Base-by-base conservation (phyloP, 2,329 filamentous ascomycete genomes). In the Falciphora oryzae region DNA sequence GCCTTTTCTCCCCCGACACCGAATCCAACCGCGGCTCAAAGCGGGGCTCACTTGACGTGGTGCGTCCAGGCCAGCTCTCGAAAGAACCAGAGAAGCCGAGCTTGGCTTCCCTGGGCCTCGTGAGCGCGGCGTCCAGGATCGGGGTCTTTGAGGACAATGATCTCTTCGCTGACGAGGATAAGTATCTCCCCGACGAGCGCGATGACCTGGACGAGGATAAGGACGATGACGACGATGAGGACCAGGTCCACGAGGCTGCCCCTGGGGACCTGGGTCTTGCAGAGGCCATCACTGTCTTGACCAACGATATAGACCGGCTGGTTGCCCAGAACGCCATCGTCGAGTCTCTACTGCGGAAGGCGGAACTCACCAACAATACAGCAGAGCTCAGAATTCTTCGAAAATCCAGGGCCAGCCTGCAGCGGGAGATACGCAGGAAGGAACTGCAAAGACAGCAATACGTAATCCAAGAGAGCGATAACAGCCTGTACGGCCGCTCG, bases 381-480 rank as follows among this genome's bases (percentile, higher is more conserved):
- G 92, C 94, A 1, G 95, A 99, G 75, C 76, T 99, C 63, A 86
- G 95, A 44, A 98, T 99, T 67, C 76, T 99, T 62, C 88, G 90
- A 64, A 99, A 99, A 75, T 97, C 93, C 0, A 97, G 95, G 75
- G 89, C 93, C 38, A 99, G 95, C 75, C 79, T 99, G 65, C 91
- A 96, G 72, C 85, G 95, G 69, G 95, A 99, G 75, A 93, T 98
- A 64, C 86, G 92, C 65, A 88, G 93, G 44, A 99, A 98, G 74
- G 94, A 98, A 76, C 85, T 99, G 72, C 95, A 99, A 74, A 86
- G 93, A 63, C 95, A 97, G 75, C 96, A 99, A 74, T 99, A 99
- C 71, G 92, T 96, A 59, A 88, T 98, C 10, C 95, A 99, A 76
- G 95, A 99, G 76, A 97, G 93, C 73, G 96, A 99, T 74, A 99